A percentile compares a stretch with the other conserved stretches of the same genome.
Conservation (phyloP, 805 yeast genomes). For the Wickerhamia fluorescens region DNA sequence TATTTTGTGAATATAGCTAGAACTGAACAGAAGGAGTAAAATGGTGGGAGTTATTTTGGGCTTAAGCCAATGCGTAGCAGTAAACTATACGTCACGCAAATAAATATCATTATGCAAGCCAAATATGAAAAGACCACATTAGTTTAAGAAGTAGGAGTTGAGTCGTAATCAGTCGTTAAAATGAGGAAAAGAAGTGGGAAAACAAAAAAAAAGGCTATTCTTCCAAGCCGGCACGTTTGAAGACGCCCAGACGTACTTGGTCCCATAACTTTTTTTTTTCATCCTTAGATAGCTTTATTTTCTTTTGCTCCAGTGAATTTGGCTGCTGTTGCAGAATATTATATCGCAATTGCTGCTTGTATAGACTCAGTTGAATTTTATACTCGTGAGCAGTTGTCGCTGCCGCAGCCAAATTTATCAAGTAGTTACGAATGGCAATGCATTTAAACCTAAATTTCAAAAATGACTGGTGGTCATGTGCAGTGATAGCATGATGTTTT, state of each 20-base stretch:
- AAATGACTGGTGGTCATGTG: constrained; percentile 21
- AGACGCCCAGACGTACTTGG: constrained; percentile 43
- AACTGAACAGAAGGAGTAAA: too few relatives aligned
- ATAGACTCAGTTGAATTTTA: constrained; percentile 29
- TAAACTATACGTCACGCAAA: too few relatives aligned
- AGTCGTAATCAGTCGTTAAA: too few relatives aligned
- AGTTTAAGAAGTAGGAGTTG: too few relatives aligned
- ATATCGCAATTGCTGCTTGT: constrained; percentile 23
- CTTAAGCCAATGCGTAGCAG: too few relatives aligned
- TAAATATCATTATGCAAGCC: too few relatives aligned
- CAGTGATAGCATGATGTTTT: constrained; percentile 20
- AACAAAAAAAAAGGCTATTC: too few relatives aligned
- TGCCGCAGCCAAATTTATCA: constrained; percentile 48
- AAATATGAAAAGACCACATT: too few relatives aligned
- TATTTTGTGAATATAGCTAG: too few relatives aligned
- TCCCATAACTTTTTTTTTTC: constrained; percentile 44
- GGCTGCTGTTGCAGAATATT: too few relatives aligned
- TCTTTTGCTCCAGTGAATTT: constrained; percentile 6
- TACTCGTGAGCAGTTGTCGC: constrained; percentile 48
- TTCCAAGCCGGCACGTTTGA: constrained; percentile 39
- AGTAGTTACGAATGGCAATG: constrained; percentile 42
- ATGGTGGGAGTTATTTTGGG: too few relatives aligned
- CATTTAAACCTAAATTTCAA: constrained; percentile 34
- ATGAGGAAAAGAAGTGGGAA: too few relatives aligned
- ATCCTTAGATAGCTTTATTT: constrained; percentile 27